Conservation (phyloP, 345 rosid genomes). For the Syzygium oleosum region DNA sequence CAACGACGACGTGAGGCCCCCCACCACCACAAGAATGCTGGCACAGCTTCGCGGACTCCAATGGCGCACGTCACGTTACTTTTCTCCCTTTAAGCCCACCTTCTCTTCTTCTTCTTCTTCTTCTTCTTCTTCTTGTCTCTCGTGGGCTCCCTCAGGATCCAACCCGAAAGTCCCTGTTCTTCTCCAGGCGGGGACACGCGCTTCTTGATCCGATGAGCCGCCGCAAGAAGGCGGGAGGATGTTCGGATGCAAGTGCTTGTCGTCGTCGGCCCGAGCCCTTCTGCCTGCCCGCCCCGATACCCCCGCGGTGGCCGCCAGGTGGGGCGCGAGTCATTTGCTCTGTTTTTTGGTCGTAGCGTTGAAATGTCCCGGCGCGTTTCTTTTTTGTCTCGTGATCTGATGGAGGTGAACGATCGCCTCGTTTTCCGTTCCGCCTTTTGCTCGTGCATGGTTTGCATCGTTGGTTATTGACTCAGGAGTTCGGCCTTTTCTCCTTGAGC, state of each 20-base stretch:
- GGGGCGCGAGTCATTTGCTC: neutral
- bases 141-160: neutral
- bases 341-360: neutral
- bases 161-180: too few species aligned
- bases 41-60: neutral
- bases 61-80: neutral
- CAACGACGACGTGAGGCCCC: neutral
- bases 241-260: constrained; percentile 51
- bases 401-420: neutral
- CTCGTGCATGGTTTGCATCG: neutral
- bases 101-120: neutral
- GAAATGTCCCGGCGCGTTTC: too few species aligned
- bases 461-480: neutral
- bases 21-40: neutral
- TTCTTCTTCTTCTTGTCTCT: neutral
- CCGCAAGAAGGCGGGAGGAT: neutral
- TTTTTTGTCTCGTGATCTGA: too few species aligned
- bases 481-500: neutral
- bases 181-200: neutral
- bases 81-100: neutral
- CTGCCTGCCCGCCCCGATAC: constrained; percentile 54
- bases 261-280: constrained; percentile 34
- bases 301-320: constrained; percentile 78
- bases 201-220: neutral
- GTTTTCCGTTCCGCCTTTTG: neutral